Conservation (phyloP, 2,329 filamentous ascomycete genomes). For the Botrytis elliptica region DNA sequence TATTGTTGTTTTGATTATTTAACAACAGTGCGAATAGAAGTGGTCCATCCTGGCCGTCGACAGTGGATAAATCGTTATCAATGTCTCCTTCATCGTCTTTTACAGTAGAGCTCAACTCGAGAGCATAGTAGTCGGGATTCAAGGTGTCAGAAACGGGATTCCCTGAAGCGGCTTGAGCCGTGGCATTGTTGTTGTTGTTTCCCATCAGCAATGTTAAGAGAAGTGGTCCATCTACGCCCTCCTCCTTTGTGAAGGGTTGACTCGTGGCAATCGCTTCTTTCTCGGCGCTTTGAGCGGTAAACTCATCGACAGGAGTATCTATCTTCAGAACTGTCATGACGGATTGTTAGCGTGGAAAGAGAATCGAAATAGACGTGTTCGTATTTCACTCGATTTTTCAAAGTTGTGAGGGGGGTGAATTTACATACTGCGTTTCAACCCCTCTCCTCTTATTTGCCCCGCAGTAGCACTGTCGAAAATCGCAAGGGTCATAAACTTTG, state of each 20-base stretch:
- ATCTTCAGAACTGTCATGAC: background rate
- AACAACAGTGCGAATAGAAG: too few relatives aligned
- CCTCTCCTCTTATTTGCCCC: background rate
- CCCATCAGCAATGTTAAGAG: too few relatives aligned
- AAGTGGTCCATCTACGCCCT: too few relatives aligned
- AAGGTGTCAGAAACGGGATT: background rate
- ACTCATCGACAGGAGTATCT: background rate
- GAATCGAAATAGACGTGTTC: background rate
- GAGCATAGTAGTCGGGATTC: background rate
- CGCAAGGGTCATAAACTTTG: background rate
- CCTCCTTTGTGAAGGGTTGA: too few relatives aligned
- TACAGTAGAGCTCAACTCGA: background rate
- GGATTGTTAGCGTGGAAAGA: too few relatives aligned
- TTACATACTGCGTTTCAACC: background rate
- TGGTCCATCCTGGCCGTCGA: background rate
- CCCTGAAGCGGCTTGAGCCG: fast-evolving
- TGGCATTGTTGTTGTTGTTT: too few relatives aligned
- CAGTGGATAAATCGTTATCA: background rate
- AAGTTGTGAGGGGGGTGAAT: too few relatives aligned
- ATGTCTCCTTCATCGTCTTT: background rate
- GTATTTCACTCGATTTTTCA: background rate
- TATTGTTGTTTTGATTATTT: too few relatives aligned
- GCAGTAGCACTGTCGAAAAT: background rate
- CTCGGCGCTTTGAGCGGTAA: background rate
- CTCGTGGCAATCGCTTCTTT: too few relatives aligned